Percentiles rank a stretch among this genome's conserved stretches.
Evolutionary conservation across 176 grass and related monocot genomes (phyloP).

Genomic region (Neostapfia colusana): DNA sequence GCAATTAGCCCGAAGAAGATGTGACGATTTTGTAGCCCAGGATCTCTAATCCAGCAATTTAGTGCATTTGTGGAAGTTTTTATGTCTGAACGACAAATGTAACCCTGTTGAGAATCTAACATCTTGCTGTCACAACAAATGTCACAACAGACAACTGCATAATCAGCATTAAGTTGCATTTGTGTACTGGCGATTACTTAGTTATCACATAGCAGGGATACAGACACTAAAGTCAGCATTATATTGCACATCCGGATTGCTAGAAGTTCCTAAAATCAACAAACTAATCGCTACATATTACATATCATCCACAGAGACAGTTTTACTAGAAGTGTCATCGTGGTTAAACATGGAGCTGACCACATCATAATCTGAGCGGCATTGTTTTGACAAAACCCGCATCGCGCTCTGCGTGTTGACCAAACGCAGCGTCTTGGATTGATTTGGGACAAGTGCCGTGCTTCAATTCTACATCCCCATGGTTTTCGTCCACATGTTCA

Average conservation of each 20-base stretch:
- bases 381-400: slow-evolving; percentile 43
- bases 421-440: slow-evolving; percentile 39
- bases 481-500: slow-evolving; percentile 7
- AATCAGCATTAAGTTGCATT: not conserved
- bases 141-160: not conserved
- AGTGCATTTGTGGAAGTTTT: not conserved
- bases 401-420: slow-evolving; percentile 3
- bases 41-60: not conserved
- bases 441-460: slow-evolving; percentile 42
- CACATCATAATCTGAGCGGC: slow-evolving; percentile 12
- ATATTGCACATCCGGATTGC: no score
- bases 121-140: not conserved
- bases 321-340: not conserved
- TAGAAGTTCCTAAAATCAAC: not conserved
- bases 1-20: not conserved
- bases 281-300: not conserved
- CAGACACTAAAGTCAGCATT: not conserved
- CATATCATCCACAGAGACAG: not conserved
- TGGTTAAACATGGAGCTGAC: not conserved
- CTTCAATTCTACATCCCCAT: slow-evolving; percentile 29
- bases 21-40: not conserved
- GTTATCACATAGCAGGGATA: not conserved
- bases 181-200: not conserved
- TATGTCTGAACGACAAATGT: not conserved
- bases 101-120: not conserved